Conservation (phyloP, 139 green algal genomes). For the Coccomyxa sp. region DNA sequence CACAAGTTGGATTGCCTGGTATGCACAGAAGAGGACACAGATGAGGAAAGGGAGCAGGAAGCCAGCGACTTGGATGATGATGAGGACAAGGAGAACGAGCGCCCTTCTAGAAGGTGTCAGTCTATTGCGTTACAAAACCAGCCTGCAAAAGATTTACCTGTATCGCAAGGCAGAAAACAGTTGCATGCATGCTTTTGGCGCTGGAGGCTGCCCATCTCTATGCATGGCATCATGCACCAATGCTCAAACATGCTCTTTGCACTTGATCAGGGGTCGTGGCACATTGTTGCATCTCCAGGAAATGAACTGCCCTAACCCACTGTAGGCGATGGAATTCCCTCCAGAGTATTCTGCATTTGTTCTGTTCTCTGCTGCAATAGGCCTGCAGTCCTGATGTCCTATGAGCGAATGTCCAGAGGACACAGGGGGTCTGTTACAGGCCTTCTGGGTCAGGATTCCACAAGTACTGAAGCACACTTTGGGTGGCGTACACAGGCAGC, state of each 20-base stretch:
- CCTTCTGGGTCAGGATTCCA: background rate
- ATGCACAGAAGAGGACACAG: background rate
- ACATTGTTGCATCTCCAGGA: background rate
- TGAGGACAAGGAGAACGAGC: constrained; percentile 14
- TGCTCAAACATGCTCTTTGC: background rate
- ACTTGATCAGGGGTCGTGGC: background rate
- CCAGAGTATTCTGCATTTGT: background rate
- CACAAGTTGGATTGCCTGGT: background rate
- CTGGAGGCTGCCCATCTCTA: background rate
- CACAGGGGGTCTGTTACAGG: background rate
- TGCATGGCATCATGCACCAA: background rate
- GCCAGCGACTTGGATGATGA: constrained; percentile 5
- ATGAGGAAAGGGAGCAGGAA: constrained; percentile 1
- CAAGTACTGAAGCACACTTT: background rate
- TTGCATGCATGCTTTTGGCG: background rate
- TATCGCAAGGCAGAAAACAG: background rate
- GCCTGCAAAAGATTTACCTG: background rate
- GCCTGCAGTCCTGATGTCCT: background rate
- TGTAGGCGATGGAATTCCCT: background rate
- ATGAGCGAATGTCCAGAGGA: background rate
- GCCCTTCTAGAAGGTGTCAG: constrained; percentile 3
- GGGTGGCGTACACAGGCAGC: background rate
- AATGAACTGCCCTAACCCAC: background rate
- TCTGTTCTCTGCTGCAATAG: background rate
- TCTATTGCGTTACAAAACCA: background rate